These are phyloP conservation scores for Dipodascus geniculatus DNA, from an alignment of 805 yeast genomes.

Conservation along the genomic window DNA sequence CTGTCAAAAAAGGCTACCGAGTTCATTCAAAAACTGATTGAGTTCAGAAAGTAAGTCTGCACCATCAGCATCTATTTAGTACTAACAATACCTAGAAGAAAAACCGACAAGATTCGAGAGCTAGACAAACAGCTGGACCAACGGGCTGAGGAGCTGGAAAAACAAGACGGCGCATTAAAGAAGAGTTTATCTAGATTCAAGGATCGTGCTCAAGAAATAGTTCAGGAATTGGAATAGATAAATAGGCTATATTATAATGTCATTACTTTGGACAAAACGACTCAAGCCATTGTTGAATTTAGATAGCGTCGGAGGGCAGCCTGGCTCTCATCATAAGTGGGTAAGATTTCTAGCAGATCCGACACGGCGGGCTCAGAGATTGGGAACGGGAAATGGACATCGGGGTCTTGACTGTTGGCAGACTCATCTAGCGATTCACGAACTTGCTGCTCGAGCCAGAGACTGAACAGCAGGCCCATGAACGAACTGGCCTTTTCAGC, in stretches of 20 bases:
- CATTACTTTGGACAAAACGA: too few species aligned
- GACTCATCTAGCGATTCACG: neutral
- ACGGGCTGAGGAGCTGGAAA: neutral
- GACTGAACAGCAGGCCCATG: neutral
- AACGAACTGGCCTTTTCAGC: neutral
- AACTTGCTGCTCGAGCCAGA: neutral
- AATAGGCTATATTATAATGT: too few species aligned
- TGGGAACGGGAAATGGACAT: constrained; percentile 27
- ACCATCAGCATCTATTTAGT: too few species aligned
- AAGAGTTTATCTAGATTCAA: neutral
- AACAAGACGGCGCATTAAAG: neutral
- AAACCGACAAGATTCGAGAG: neutral
- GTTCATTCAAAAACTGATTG: neutral
- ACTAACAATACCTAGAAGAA: neutral
- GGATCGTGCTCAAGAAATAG: neutral
- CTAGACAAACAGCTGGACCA: neutral
- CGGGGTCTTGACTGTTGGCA: neutral
- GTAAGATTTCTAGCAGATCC: constrained; percentile 7
- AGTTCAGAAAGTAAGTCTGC: neutral
- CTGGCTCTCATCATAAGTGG: constrained; percentile 15
- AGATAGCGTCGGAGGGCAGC: constrained; percentile 12
- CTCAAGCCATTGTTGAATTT: neutral
- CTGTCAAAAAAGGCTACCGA: neutral
- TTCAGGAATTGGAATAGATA: neutral
- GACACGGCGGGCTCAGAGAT: constrained; percentile 9